These are phyloP conservation scores for Colletotrichum sublineola DNA, from an alignment of 2,329 filamentous ascomycete species.

Conservation along the genomic window DNA sequence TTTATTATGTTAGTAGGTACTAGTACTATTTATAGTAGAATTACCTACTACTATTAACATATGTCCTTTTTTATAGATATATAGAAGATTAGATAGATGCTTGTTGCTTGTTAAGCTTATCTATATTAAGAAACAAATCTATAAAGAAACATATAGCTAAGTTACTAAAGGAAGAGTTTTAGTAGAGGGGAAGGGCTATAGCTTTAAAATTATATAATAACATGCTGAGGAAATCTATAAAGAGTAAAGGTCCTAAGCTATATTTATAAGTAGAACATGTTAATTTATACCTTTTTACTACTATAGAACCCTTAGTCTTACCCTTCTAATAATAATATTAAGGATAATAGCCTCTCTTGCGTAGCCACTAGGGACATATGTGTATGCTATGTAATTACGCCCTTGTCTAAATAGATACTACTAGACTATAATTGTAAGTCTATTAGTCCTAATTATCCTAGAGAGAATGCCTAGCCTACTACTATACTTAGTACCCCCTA, in stretches of 20 bases:
- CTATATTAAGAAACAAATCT: neutral
- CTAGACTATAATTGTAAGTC: neutral
- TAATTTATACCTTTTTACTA: conserved; percentile 9
- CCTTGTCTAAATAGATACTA: neutral
- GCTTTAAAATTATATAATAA: neutral
- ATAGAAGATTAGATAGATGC: neutral
- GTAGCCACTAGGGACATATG: neutral
- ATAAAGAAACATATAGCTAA: neutral
- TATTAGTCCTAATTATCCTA: too few species aligned
- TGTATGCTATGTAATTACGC: neutral
- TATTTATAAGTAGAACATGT: neutral
- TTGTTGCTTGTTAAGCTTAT: neutral
- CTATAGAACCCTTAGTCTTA: too few species aligned
- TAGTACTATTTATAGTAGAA: neutral
- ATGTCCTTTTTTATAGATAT: conserved; percentile 1
- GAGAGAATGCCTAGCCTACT: too few species aligned
- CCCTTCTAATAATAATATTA: neutral
- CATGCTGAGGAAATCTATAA: neutral
- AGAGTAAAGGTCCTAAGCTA: neutral
- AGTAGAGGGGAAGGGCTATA: neutral
- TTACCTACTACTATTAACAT: neutral
- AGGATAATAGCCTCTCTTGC: neutral
- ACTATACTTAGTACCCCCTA: too few species aligned
- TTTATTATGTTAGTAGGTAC: conserved; percentile 3
- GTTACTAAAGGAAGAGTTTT: neutral